These are phyloP conservation scores for Berkeleyomyces rouxiae DNA, from an alignment of 2,329 filamentous ascomycete species.

Conservation along the genomic window DNA sequence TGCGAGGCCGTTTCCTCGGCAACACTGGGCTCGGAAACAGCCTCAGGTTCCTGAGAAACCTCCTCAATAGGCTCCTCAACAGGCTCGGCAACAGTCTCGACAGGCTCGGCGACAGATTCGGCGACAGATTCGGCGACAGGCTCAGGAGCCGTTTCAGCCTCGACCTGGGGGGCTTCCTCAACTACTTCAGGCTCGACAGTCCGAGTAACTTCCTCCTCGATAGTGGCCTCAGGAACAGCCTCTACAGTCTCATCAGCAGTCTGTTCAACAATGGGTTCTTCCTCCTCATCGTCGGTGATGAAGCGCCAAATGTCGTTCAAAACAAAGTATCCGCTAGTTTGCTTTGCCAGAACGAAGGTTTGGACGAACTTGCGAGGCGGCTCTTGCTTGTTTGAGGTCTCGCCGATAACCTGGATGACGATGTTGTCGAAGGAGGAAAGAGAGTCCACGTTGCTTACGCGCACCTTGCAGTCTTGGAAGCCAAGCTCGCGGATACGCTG, in stretches of 20 bases:
- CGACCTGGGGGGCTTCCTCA: constrained; percentile 15
- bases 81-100: constrained; percentile 19
- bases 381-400: constrained; percentile 84
- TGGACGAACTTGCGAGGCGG: constrained; percentile 94
- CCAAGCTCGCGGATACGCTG: constrained; percentile 86
- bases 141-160: constrained; percentile 14
- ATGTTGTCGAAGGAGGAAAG: constrained; percentile 88
- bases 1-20: constrained; percentile 17
- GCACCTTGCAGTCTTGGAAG: constrained; percentile 96
- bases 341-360: constrained; percentile 91
- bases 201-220: constrained; percentile 17
- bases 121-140: constrained; percentile 25
- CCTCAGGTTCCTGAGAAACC: constrained; percentile 40
- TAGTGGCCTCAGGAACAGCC: constrained; percentile 16
- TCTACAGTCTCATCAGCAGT: constrained; percentile 21
- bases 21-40: constrained; percentile 44
- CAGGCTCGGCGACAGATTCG: constrained; percentile 8
- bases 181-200: constrained; percentile 20
- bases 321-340: constrained; percentile 94
- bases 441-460: constrained; percentile 93
- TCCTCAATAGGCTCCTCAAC: constrained; percentile 38
- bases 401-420: constrained; percentile 93
- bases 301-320: constrained; percentile 97
- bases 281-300: constrained; percentile 60
- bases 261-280: constrained; percentile 18